Evolutionary conservation across 108 stramenopile genomes (phyloP).

Genomic region (Craspedostauros australis): DNA sequence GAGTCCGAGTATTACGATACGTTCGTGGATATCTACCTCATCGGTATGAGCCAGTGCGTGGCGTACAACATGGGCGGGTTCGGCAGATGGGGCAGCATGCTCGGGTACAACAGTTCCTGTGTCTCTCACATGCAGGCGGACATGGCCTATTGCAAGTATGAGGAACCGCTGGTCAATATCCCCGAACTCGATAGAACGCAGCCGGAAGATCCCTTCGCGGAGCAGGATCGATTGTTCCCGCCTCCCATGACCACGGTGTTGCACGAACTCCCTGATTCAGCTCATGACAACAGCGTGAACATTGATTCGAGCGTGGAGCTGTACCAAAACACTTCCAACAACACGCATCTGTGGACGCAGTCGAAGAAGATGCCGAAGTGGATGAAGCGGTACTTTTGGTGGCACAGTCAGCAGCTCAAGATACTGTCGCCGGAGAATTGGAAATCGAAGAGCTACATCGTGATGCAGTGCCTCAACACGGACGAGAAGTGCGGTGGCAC

Average conservation of each 20-base stretch:
- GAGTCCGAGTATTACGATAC: slow-evolving; percentile 32
- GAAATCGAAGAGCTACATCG: slow-evolving; percentile 11
- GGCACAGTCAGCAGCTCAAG: slow-evolving; percentile 25
- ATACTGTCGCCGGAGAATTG: slow-evolving; percentile 21
- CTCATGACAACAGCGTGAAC: too few species aligned
- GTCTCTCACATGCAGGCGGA: slow-evolving; percentile 1
- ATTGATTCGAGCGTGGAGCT: too few species aligned
- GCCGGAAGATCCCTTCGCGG: too few species aligned
- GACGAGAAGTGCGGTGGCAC: slow-evolving; percentile 31
- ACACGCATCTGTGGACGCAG: neutral
- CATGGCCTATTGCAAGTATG: slow-evolving; percentile 16
- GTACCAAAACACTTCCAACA: too few species aligned
- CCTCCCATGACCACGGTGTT: too few species aligned
- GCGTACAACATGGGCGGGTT: slow-evolving; percentile 26
- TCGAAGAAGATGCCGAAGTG: slow-evolving; percentile 11
- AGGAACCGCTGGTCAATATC: too few species aligned
- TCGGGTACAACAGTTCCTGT: slow-evolving; percentile 20
- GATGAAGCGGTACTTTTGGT: slow-evolving; percentile 33
- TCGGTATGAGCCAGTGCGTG: slow-evolving; percentile 27
- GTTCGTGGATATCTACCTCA: slow-evolving; percentile 43
- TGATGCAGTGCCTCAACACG: slow-evolving; percentile 17
- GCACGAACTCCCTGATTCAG: too few species aligned
- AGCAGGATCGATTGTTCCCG: too few species aligned
- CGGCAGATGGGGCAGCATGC: slow-evolving; percentile 20
- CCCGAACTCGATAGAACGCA: too few species aligned